These are phyloP conservation scores for Trifolium pratense DNA, from an alignment of 306 rosid species.

Conservation along the genomic window DNA sequence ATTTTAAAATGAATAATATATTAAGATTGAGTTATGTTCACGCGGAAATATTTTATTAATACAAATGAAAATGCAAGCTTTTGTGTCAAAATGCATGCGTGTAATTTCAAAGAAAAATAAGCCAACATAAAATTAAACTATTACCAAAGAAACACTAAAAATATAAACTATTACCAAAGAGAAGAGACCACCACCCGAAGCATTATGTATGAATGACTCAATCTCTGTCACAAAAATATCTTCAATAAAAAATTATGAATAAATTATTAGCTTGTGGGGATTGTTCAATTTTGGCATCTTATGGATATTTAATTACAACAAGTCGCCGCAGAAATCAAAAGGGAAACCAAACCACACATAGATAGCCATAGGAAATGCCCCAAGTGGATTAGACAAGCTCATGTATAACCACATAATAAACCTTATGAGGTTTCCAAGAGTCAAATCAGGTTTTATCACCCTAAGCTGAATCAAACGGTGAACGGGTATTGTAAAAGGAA, in stretches of 20 bases:
- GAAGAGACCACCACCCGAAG: neutral
- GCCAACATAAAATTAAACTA: neutral
- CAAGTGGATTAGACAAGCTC: neutral
- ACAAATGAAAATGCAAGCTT: neutral
- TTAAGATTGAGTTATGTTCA: too few species aligned
- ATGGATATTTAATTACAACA: neutral
- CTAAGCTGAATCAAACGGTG: neutral
- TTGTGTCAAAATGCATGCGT: neutral
- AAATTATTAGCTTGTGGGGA: neutral
- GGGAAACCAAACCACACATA: neutral
- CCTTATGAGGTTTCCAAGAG: slow-evolving; percentile 33
- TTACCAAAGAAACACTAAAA: too few species aligned
- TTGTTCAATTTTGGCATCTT: neutral
- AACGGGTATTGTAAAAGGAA: neutral
- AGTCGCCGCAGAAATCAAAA: neutral
- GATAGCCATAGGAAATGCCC: neutral
- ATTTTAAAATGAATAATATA: too few species aligned
- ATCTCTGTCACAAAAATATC: neutral
- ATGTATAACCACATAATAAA: neutral
- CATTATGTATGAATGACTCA: neutral
- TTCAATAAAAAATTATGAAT: neutral
- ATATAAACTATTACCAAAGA: too few species aligned
- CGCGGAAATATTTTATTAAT: neutral
- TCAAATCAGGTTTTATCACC: neutral
- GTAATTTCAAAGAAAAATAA: neutral